A percentile compares a stretch with the other conserved stretches of the same genome.
Conservation (phyloP, 164 flowering plant genomes). For the Aristolochia contorta region DNA sequence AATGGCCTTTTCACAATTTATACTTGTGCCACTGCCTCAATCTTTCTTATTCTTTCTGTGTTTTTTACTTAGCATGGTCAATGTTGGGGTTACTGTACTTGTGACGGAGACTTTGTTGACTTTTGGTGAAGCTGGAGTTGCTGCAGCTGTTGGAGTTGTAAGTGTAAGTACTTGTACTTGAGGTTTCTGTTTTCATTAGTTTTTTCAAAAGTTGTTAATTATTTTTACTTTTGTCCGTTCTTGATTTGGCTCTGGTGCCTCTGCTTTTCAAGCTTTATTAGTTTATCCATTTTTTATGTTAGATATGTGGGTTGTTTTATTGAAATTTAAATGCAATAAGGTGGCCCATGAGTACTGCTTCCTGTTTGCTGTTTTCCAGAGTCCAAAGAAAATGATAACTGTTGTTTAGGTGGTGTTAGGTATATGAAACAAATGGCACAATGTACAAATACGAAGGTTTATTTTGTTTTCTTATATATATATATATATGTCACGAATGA, state of each 20-base stretch:
- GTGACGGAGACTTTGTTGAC: constrained; percentile 95
- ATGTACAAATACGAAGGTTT: no score
- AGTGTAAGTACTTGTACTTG: constrained; percentile 10
- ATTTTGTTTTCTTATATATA: no score
- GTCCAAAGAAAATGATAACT: no score
- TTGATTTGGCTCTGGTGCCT: background rate
- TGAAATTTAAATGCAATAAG: background rate
- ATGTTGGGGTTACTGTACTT: constrained; percentile 95
- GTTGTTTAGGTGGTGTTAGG: no score
- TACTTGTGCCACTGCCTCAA: background rate
- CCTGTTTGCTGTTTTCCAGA: no score
- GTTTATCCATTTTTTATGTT: background rate
- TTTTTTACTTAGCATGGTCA: constrained; percentile 52
- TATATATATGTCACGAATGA: no score
- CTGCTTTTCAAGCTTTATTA: background rate
- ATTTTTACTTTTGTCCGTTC: background rate
- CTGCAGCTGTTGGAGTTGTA: constrained; percentile 98
- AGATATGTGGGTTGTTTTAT: background rate
- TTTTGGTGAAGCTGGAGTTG: constrained; percentile 98
- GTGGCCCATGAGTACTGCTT: no score
- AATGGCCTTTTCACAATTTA: background rate
- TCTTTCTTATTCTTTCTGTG: constrained; percentile 16
- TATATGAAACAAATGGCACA: no score
- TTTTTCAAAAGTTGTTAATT: background rate
- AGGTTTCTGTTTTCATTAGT: background rate